A percentile compares a stretch with the other conserved stretches of the same genome.
phyloP scores from a whole-genome alignment of 495 filamentous ascomycete species.

The Xylaria palmicola region DNA sequence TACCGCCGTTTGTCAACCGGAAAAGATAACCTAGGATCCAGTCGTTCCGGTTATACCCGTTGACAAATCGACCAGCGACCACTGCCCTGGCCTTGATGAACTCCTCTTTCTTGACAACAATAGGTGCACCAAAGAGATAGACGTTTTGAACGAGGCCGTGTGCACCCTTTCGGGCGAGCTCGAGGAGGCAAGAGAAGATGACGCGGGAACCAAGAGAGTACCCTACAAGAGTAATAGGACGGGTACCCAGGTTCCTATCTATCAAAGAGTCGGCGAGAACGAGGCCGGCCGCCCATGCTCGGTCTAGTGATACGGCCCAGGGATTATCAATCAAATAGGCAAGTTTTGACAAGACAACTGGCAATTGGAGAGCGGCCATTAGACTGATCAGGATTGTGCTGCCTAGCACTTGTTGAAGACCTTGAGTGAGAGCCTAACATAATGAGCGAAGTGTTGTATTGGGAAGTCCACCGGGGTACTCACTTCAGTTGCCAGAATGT shows the following conservation, averaged over 20 bases:
- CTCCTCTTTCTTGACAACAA: slow-evolving; percentile 91
- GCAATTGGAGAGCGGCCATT: slow-evolving; percentile 92
- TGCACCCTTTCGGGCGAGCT: slow-evolving; percentile 85
- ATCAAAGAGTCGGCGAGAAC: slow-evolving; percentile 94
- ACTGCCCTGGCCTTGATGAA: slow-evolving; percentile 77
- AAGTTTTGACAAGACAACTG: slow-evolving; percentile 89
- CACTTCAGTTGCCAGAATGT: slow-evolving; percentile 96
- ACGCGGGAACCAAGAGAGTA: slow-evolving; percentile 92
- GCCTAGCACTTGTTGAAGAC: slow-evolving; percentile 91
- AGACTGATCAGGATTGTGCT: slow-evolving; percentile 82
- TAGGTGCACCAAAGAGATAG: slow-evolving; percentile 87
- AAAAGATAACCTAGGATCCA: slow-evolving; percentile 99
- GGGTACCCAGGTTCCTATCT: slow-evolving; percentile 84
- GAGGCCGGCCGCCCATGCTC: slow-evolving; percentile 83
- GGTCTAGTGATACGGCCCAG: slow-evolving; percentile 90
- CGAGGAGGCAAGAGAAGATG: slow-evolving; percentile 88
- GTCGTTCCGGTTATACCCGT: slow-evolving; percentile 90
- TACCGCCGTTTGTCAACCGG: slow-evolving; percentile 88
- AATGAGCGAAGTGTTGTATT: background rate
- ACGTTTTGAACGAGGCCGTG: slow-evolving; percentile 92
- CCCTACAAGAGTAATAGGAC: slow-evolving; percentile 92
- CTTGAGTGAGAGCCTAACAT: slow-evolving; percentile 83
- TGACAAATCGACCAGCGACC: slow-evolving; percentile 88
- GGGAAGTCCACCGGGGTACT: slow-evolving; percentile 23
- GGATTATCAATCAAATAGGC: slow-evolving; percentile 98